These are phyloP conservation scores for Oleoguttula mirabilis DNA, from an alignment of 495 filamentous ascomycete genomes.

Conservation along the genomic window DNA sequence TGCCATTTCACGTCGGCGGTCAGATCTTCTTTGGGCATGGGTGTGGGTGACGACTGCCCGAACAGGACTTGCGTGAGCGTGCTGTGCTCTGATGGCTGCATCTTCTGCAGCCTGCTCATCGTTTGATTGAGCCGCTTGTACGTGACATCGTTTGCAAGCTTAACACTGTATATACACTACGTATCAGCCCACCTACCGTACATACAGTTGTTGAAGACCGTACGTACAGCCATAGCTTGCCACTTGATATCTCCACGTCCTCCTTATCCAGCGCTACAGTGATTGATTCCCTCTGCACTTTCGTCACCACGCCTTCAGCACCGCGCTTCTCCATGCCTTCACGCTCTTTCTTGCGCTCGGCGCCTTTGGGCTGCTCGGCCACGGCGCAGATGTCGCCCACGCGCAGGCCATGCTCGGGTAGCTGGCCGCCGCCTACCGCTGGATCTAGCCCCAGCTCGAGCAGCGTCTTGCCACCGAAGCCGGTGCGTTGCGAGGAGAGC, in stretches of 20 bases:
- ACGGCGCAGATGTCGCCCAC: conserved; percentile 81
- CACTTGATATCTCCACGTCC: conserved; percentile 46
- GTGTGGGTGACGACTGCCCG: conserved; percentile 50
- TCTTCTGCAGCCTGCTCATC: conserved; percentile 68
- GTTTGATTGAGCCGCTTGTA: conserved; percentile 81
- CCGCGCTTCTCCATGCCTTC: conserved; percentile 51
- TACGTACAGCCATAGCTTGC: conserved; percentile 52
- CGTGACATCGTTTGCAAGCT: conserved; percentile 91
- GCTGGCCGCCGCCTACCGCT: conserved; percentile 40
- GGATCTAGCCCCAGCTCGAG: conserved; percentile 67
- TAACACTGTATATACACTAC: conserved; percentile 44
- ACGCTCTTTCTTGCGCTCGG: conserved; percentile 60
- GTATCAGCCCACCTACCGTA: conserved; percentile 10
- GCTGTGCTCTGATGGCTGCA: conserved; percentile 56
- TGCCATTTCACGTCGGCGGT: conserved; percentile 52
- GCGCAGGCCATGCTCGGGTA: conserved; percentile 74
- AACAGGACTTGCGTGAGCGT: conserved; percentile 74
- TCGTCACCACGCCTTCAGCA: conserved; percentile 69
- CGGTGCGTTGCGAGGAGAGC: conserved; percentile 72
- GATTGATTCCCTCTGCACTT: conserved; percentile 45
- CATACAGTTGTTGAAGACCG: conserved; percentile 1
- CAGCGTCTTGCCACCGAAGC: conserved; percentile 76
- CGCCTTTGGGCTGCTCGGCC: conserved; percentile 57
- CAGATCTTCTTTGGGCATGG: conserved; percentile 35
- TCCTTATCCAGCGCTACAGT: conserved; percentile 62